These are phyloP conservation scores for Rhynchosporium secalis DNA, from an alignment of 2,329 filamentous ascomycete genomes.

Conservation along the genomic window DNA sequence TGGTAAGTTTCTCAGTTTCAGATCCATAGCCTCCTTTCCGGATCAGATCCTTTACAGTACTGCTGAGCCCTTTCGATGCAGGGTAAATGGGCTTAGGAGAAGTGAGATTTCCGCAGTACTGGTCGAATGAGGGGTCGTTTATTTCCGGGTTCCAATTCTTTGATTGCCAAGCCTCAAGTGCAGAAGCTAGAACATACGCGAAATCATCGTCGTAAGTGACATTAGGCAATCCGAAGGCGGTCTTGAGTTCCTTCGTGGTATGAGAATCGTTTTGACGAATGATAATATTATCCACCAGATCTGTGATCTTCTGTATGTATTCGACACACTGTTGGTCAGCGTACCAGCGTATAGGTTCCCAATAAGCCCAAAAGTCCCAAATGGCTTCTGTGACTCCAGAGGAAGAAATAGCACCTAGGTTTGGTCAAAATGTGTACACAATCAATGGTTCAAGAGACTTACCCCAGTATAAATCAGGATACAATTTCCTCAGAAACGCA, in stretches of 20 bases:
- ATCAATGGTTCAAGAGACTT: slow-evolving; percentile 9
- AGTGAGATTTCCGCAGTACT: slow-evolving; percentile 59
- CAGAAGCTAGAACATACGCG: slow-evolving; percentile 46
- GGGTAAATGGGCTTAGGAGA: slow-evolving; percentile 53
- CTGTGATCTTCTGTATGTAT: slow-evolving; percentile 60
- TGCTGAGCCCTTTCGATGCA: slow-evolving; percentile 64
- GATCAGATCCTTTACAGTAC: slow-evolving; percentile 56
- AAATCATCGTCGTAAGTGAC: slow-evolving; percentile 51
- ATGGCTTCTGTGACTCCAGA: slow-evolving; percentile 79
- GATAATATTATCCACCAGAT: slow-evolving; percentile 60
- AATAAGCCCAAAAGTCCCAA: slow-evolving; percentile 72
- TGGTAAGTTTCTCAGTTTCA: slow-evolving; percentile 46
- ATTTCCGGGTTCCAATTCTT: slow-evolving; percentile 60
- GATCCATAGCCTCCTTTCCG: slow-evolving; percentile 49
- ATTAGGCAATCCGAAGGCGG: slow-evolving; percentile 51
- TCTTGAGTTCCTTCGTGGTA: slow-evolving; percentile 49
- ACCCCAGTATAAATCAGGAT: slow-evolving; percentile 77
- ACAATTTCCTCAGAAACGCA: slow-evolving; percentile 72
- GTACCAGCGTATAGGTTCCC: slow-evolving; percentile 56
- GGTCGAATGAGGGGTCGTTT: slow-evolving; percentile 49
- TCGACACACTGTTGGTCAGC: slow-evolving; percentile 63
- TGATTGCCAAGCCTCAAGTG: slow-evolving; percentile 53
- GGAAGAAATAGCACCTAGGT: slow-evolving; percentile 64
- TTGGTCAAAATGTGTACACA: slow-evolving; percentile 8
- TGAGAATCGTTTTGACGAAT: slow-evolving; percentile 48